These are phyloP conservation scores for Agrocybe pediades DNA, from an alignment of 768 basidiomycete species.

Conservation along the genomic window DNA sequence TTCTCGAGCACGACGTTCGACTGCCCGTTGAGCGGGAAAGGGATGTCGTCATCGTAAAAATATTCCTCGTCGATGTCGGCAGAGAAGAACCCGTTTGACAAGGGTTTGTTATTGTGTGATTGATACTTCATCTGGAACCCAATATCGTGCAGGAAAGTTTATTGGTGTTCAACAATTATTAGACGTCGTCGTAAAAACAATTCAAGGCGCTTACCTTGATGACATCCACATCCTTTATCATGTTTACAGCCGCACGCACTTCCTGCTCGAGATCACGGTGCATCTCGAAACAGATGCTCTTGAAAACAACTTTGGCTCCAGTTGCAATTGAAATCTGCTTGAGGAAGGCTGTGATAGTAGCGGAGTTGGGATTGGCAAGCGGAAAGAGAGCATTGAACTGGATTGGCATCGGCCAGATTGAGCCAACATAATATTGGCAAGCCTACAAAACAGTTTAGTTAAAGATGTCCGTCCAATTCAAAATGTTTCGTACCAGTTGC, in stretches of 20 bases:
- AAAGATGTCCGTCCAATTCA: neutral
- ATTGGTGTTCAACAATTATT: constrained; percentile 3
- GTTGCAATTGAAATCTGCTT: constrained; percentile 86
- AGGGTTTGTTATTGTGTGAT: no score
- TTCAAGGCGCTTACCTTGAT: constrained; percentile 71
- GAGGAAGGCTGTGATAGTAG: constrained; percentile 81
- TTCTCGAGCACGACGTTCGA: constrained; percentile 22
- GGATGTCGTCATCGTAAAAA: constrained; percentile 19
- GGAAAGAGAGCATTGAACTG: constrained; percentile 92
- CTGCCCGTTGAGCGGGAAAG: constrained; percentile 21
- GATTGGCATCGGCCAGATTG: constrained; percentile 93
- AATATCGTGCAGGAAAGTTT: constrained; percentile 96
- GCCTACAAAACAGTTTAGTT: constrained; percentile 52
- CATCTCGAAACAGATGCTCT: constrained; percentile 97
- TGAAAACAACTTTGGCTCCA: constrained; percentile 94
- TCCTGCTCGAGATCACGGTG: constrained; percentile 93
- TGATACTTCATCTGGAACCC: constrained; percentile 97
- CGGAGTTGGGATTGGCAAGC: constrained; percentile 75
- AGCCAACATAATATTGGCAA: constrained; percentile 95
- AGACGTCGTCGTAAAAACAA: constrained; percentile 2
- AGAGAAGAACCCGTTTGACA: no score
- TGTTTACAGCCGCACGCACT: constrained; percentile 80
- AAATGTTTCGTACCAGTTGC: constrained; percentile 69
- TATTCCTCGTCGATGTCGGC: constrained; percentile 22
- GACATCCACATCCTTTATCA: constrained; percentile 89